Evolutionary conservation across 768 basidiomycete genomes (phyloP), one percentile per base, ranked within the genome.

Genomic region (Mycena haematopus): DNA sequence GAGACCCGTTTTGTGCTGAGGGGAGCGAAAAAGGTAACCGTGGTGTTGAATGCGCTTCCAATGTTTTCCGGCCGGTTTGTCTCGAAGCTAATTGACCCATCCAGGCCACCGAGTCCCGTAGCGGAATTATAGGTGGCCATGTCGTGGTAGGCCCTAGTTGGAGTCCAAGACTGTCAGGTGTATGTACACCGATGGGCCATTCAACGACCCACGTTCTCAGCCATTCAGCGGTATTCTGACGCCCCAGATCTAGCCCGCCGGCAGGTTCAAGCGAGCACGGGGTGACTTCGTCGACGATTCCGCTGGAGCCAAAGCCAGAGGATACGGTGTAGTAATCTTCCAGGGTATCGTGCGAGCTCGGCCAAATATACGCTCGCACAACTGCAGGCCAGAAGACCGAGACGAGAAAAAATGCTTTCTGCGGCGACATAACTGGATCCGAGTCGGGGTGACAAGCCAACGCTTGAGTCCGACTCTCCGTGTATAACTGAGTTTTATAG

Each of bases 51-150:
- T 3, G 45, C 56, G 15, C n/a, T 46, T 33, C 56, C 56, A 17
- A 57, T 38, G 33, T 65, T 62, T 22, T 65, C 40, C 10, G 54
- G 44, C 19, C 65, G 49, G 19, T 62, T 51, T n/a, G 60, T 62
- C 45, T 73, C 73, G 59, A 65, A 72, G 3, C 58, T 56, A 44
- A 74, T 68, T 2, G 72, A 29, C 69, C 72, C 21, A 63, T 60
- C 33, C 25, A 52, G 36, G 17, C 52, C 57, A 2, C 73, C 70
- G 8, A 67, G 64, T 19, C 72, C 73, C 15, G 66, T 56, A n/a
- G 44, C 50, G 4, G 59, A 52, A 56, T 72, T 58, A 56, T 71
- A 68, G 8, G 73, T 74, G 15, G 71, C 64, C 54, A 64, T 61
- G 61, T 73, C 72, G 47, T 74, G 72, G 53, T 66, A 74, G 4